Evolutionary conservation across 2,329 filamentous ascomycete species (phyloP), one percentile per base, ranked within the genome.

Genomic region (Aureobasidium lini): DNA sequence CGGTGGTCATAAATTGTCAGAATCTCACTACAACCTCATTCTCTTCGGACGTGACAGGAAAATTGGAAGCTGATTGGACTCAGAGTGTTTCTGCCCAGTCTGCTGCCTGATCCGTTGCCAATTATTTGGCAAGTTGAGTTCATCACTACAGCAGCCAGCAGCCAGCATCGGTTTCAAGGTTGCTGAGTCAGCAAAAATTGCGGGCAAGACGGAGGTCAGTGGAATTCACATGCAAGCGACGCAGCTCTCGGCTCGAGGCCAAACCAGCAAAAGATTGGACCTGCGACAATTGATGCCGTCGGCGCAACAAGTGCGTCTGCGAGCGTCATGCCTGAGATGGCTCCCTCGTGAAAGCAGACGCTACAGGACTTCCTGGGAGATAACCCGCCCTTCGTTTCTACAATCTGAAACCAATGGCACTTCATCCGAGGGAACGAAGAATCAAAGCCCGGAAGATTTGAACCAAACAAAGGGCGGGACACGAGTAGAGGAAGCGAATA

Each of bases 321-420:
- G 59, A 60, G 59, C 42, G 32, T 57, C 50, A 60, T 56, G 43
- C 36, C 44, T 57, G 50, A 50, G 39, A 57, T 47, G 43, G 49
- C 50, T 36, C 42, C 43, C 37, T 50, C 50, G 37, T 57, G 59
- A 57, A 39, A 46, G 34, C 43, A 54, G 43, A 48, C 43, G 31
- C 15, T 34, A n/a, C 49, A 23, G 9, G 29, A 13, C 34, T 29
- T 16, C 34, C 7, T 13, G 36, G 16, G 29, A 15, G 7, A 46
- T 43, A 10, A 42, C 15, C 10, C 39, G 50, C 6, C 52, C 42
- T 13, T 13, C 52, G 16, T 57, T 46, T 28, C 18, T 34, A 16
- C 53, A 32, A 57, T 16, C 31, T 37, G 47, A 49, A 32, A 49
- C 4, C 3, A n/a, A 36, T 11, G 3, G 9, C 18, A 15, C 13